A percentile compares a stretch with the other conserved stretches of the same genome.
phyloP scores from a whole-genome alignment of 1,284 basidiomycete species.

The Trichosporon ovoides region DNA sequence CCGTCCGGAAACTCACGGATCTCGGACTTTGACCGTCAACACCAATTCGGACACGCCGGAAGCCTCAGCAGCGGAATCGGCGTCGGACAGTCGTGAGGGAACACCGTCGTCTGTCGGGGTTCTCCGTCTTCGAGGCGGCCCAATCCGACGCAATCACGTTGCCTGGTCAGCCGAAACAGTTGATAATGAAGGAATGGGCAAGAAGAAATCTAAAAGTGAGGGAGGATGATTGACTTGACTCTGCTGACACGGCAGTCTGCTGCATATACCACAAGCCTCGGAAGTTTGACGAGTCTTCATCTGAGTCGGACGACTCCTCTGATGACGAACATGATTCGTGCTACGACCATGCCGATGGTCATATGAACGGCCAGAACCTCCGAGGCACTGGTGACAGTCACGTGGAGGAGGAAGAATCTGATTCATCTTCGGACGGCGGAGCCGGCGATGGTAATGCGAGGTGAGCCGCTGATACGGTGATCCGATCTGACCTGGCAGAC shows the following conservation, averaged over 20 bases:
- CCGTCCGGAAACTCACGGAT: constrained; percentile 20
- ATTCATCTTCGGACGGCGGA: constrained; percentile 18
- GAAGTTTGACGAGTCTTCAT: constrained; percentile 49
- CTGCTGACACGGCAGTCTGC: constrained; percentile 43
- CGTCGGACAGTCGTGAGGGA: constrained; percentile 7
- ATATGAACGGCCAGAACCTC: neutral
- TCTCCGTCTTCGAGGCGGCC: constrained; percentile 44
- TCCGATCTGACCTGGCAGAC: neutral
- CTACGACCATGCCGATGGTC: neutral
- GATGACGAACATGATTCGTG: constrained; percentile 20
- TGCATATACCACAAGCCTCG: constrained; percentile 53
- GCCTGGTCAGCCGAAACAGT: constrained; percentile 50
- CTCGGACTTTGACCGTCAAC: constrained; percentile 32
- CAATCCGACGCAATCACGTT: constrained; percentile 37
- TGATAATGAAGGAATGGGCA: constrained; percentile 51
- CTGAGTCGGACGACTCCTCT: constrained; percentile 45
- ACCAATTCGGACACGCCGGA: constrained; percentile 17
- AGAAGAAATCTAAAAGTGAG: constrained; percentile 53
- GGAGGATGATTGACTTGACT: neutral
- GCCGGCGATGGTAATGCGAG: constrained; percentile 18
- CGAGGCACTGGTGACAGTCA: neutral
- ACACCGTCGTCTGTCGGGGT: constrained; percentile 29
- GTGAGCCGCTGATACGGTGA: neutral
- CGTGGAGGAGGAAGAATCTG: constrained; percentile 15
- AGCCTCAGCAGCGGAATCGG: constrained; percentile 10